A percentile compares a stretch with the other conserved stretches of the same genome.
phyloP scores from a whole-genome alignment of 202 grass and related monocot species.

The Dendrocalamus latiflorus region DNA sequence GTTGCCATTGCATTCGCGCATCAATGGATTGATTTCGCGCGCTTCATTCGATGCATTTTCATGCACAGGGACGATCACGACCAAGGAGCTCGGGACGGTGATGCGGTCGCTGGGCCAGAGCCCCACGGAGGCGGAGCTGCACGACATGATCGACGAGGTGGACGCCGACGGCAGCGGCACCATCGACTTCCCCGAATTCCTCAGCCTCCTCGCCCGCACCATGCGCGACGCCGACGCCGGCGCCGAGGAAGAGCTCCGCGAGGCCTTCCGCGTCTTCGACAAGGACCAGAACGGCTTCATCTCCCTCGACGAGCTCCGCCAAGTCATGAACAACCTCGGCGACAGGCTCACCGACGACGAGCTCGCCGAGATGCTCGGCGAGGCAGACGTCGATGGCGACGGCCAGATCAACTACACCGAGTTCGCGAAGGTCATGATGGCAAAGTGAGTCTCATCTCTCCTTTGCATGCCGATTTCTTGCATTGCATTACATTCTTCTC shows the following conservation, averaged over 20 bases:
- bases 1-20: background rate
- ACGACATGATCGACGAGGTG: conserved; percentile 51
- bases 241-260: conserved; percentile 49
- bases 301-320: conserved; percentile 54
- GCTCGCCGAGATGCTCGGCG: conserved; percentile 62
- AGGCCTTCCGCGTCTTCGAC: conserved; percentile 74
- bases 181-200: conserved; percentile 62
- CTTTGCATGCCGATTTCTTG: background rate
- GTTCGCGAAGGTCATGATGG: conserved; percentile 56
- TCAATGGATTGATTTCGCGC: background rate
- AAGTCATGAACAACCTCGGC: conserved; percentile 66
- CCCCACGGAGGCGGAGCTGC: conserved; percentile 57
- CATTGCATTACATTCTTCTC: too few species aligned
- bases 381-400: conserved; percentile 66
- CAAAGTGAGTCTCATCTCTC: background rate
- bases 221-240: conserved; percentile 34
- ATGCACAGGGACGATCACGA: conserved; percentile 60
- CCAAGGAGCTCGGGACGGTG: conserved; percentile 61
- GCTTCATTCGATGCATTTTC: too few species aligned
- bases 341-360: conserved; percentile 55
- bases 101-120: conserved; percentile 58
- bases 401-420: conserved; percentile 68
- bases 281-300: conserved; percentile 73
- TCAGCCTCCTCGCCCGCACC: conserved; percentile 40
- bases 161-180: conserved; percentile 56